Percentiles rank a stretch among this genome's conserved stretches.
Evolutionary conservation across 805 yeast genomes (phyloP).

Genomic region (Wickerhamomyces bisporus): DNA sequence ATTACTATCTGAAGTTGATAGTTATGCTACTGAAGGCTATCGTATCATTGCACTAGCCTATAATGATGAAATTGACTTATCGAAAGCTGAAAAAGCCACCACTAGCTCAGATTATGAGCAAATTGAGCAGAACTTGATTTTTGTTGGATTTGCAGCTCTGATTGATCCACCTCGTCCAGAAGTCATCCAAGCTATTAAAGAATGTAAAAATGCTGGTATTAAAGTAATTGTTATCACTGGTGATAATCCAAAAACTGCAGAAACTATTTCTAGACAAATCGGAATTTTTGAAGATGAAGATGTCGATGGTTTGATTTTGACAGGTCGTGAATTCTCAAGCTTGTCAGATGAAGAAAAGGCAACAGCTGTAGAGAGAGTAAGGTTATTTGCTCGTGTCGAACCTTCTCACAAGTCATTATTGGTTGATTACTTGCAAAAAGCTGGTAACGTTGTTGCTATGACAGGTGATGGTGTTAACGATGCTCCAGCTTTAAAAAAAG

Average conservation of each 20-base stretch:
- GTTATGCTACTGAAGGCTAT: conserved; percentile 31
- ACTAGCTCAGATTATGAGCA: conserved; percentile 35
- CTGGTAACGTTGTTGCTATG: conserved; percentile 56
- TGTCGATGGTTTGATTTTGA: conserved; percentile 29
- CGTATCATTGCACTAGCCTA: conserved; percentile 28
- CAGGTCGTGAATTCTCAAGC: conserved; percentile 32
- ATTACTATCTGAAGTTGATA: conserved; percentile 32
- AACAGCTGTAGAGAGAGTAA: conserved; percentile 39
- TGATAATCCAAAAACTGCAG: conserved; percentile 49
- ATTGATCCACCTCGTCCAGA: conserved; percentile 42
- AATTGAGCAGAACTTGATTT: conserved; percentile 23
- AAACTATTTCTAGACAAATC: conserved; percentile 42
- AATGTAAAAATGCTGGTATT: conserved; percentile 37
- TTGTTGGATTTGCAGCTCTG: conserved; percentile 38
- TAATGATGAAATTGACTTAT: conserved; percentile 30
- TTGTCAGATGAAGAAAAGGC: conserved; percentile 33
- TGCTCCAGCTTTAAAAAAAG: conserved; percentile 57
- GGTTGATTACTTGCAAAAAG: conserved; percentile 41
- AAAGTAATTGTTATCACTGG: conserved; percentile 46
- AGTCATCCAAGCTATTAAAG: conserved; percentile 29
- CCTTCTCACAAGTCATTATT: conserved; percentile 49
- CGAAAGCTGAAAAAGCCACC: conserved; percentile 24
- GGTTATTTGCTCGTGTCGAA: conserved; percentile 49
- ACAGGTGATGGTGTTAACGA: conserved; percentile 64
- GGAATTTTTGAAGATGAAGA: conserved; percentile 30